Evolutionary conservation across 2,329 filamentous ascomycete genomes (phyloP).

Genomic region (Pseudogymnoascus sp.): DNA sequence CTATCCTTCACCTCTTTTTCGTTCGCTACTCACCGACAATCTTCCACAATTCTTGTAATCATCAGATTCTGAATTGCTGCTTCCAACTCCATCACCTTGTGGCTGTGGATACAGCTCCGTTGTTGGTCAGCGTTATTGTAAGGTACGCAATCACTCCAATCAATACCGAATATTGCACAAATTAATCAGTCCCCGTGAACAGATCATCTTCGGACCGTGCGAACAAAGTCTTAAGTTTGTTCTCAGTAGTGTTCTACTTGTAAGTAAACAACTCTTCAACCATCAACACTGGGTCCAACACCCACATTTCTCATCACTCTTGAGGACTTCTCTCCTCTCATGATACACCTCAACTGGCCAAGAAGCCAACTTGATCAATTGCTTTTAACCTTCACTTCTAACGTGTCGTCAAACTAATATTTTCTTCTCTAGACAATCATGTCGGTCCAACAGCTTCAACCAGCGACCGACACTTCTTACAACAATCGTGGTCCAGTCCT

Average conservation of each 20-base stretch:
- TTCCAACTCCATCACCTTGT: neutral
- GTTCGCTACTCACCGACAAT: slow-evolving; percentile 5
- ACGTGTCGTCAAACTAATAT: neutral
- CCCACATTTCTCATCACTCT: neutral
- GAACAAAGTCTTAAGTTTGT: neutral
- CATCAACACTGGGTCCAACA: neutral
- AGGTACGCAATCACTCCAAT: neutral
- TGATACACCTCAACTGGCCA: neutral
- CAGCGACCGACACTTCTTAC: slow-evolving; percentile 19
- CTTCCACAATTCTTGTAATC: slow-evolving; percentile 8
- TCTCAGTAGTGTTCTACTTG: neutral
- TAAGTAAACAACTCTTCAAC: neutral
- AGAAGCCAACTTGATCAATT: neutral
- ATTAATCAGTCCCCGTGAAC: neutral
- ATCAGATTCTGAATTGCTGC: slow-evolving; percentile 7
- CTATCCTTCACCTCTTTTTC: slow-evolving; percentile 9
- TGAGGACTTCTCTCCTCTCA: neutral
- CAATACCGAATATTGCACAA: neutral
- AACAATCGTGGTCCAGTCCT: slow-evolving; percentile 24
- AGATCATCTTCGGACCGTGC: neutral
- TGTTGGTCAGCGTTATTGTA: slow-evolving; percentile 1
- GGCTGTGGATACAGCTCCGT: neutral
- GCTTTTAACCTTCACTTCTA: neutral
- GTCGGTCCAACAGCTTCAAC: slow-evolving; percentile 29
- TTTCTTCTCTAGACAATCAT: slow-evolving; percentile 24